These are phyloP conservation scores for Pleurotus platypus DNA, from an alignment of 768 basidiomycete species.

Conservation along the genomic window DNA sequence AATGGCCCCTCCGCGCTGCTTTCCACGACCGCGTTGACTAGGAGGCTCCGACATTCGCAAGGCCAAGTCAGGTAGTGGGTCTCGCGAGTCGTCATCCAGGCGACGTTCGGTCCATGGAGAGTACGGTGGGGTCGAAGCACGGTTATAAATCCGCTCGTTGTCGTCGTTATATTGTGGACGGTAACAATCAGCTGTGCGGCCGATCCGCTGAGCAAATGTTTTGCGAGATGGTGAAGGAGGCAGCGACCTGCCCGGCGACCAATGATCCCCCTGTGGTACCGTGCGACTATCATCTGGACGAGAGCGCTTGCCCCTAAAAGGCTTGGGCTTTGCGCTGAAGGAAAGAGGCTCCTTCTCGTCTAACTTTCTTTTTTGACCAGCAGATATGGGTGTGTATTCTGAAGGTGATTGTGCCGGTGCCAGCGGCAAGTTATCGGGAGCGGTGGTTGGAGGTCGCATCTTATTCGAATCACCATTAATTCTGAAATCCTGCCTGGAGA, in stretches of 20 bases:
- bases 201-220: neutral
- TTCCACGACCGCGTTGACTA: neutral
- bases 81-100: neutral
- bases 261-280: neutral
- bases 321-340: neutral
- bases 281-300: neutral
- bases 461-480: neutral
- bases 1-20: neutral
- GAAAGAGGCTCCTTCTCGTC: neutral
- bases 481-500: neutral
- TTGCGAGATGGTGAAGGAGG: neutral
- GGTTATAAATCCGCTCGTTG: neutral
- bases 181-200: neutral
- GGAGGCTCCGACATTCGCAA: neutral
- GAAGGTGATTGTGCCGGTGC: neutral
- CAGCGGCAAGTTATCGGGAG: neutral
- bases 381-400: neutral
- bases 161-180: neutral
- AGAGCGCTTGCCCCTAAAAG: neutral
- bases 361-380: neutral
- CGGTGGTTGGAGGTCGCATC: too few species aligned
- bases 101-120: neutral
- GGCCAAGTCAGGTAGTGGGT: neutral
- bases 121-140: too few species aligned
- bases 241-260: neutral